Evolutionary conservation across 805 yeast species (phyloP).

Genomic region (Yarrowia yakushimensis): DNA sequence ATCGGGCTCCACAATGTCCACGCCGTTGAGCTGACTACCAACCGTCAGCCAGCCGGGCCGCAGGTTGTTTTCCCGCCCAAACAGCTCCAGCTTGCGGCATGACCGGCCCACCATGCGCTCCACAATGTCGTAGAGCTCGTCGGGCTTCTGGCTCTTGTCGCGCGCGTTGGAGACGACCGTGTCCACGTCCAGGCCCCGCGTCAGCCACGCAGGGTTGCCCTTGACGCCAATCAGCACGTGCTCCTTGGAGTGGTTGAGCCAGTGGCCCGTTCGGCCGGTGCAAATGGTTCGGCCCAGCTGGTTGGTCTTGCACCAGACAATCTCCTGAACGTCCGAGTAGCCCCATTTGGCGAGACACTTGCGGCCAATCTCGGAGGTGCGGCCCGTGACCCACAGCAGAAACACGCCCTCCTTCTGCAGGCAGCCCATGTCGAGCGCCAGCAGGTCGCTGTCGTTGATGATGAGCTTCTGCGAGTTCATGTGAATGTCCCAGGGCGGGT

Average conservation of each 20-base stretch:
- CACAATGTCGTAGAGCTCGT: constrained; percentile 79
- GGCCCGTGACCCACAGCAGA: constrained; percentile 91
- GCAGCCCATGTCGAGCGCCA: constrained; percentile 58
- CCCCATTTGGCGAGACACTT: constrained; percentile 80
- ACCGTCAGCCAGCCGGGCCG: constrained; percentile 90
- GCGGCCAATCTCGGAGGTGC: constrained; percentile 86
- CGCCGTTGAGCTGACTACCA: constrained; percentile 72
- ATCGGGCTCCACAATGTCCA: constrained; percentile 48
- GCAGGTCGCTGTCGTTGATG: constrained; percentile 64
- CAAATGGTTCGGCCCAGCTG: constrained; percentile 85
- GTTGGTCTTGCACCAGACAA: constrained; percentile 88
- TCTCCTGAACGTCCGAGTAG: constrained; percentile 68
- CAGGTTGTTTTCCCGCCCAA: constrained; percentile 81
- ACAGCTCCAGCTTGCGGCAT: constrained; percentile 78
- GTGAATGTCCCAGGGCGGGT: constrained; percentile 96
- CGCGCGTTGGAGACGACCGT: constrained; percentile 76
- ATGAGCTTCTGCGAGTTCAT: constrained; percentile 82
- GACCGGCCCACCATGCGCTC: constrained; percentile 78
- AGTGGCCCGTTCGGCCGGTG: constrained; percentile 95
- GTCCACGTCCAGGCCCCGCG: constrained; percentile 65
- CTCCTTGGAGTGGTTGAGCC: constrained; percentile 94
- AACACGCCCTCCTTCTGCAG: constrained; percentile 82
- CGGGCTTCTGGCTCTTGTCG: constrained; percentile 89
- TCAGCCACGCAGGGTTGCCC: constrained; percentile 74
- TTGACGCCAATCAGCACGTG: constrained; percentile 82